phyloP scores from a whole-genome alignment of 106 monocot genomes.

The Cymbidium sinense region DNA sequence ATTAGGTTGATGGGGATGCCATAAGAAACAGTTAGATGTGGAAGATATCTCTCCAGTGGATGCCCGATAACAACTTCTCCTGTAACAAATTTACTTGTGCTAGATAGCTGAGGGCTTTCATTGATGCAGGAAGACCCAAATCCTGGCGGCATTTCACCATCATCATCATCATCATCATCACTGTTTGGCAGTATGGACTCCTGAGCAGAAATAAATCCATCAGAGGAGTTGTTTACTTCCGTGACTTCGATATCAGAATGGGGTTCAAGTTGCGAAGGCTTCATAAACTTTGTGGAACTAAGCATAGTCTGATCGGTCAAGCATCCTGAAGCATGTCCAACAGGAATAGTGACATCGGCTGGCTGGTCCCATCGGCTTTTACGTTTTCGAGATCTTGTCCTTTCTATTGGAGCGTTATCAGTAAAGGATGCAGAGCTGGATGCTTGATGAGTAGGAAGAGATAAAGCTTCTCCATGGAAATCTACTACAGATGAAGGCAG shows the following conservation, averaged over 20 bases:
- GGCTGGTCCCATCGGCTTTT: slow-evolving; percentile 79
- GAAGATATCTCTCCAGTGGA: slow-evolving; percentile 41
- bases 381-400: slow-evolving; percentile 38
- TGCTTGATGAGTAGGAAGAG: slow-evolving; percentile 6
- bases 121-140: slow-evolving; percentile 22
- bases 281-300: slow-evolving; percentile 12
- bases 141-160: slow-evolving; percentile 45
- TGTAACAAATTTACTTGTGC: neutral
- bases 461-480: slow-evolving; percentile 11
- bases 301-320: slow-evolving; percentile 5
- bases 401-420: slow-evolving; percentile 12
- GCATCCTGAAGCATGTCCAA: slow-evolving; percentile 3
- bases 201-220: neutral
- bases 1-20: slow-evolving; percentile 59
- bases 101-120: neutral
- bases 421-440: neutral
- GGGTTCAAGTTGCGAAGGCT: slow-evolving; percentile 11
- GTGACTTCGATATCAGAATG: slow-evolving; percentile 4
- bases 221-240: slow-evolving; percentile 10
- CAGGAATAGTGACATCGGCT: slow-evolving; percentile 16
- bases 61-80: slow-evolving; percentile 29
- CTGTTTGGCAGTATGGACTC: slow-evolving; percentile 1
- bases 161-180: slow-evolving; percentile 23
- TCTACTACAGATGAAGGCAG: slow-evolving; percentile 3
- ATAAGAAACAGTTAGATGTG: slow-evolving; percentile 52